These are phyloP conservation scores for Geoglossum glabrum DNA, from an alignment of 495 filamentous ascomycete species.

Conservation along the genomic window DNA sequence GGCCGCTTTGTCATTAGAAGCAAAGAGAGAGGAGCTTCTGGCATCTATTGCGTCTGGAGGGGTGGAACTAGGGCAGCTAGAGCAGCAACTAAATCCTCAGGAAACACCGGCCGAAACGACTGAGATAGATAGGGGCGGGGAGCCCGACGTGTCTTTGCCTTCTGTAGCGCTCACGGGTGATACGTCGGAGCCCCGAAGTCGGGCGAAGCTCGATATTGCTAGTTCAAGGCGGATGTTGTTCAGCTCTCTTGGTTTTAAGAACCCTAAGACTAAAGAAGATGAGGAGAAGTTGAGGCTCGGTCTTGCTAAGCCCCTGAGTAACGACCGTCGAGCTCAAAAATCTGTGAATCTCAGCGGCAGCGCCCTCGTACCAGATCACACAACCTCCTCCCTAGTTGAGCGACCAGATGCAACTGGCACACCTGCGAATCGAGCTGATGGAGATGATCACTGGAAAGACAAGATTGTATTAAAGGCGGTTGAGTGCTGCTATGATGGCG, in stretches of 20 bases:
- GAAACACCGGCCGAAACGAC: background rate
- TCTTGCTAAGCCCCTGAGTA: background rate
- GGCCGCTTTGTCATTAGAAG: conserved; percentile 23
- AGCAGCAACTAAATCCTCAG: conserved; percentile 2
- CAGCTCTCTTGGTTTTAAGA: conserved; percentile 47
- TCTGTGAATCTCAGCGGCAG: background rate
- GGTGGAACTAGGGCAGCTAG: conserved; percentile 25
- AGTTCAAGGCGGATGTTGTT: conserved; percentile 50
- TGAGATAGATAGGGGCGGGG: background rate
- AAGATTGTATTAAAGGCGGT: conserved; percentile 57
- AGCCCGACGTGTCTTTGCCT: background rate
- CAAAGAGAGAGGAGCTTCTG: conserved; percentile 30
- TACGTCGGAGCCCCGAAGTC: conserved; percentile 15
- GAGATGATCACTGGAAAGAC: conserved; percentile 40
- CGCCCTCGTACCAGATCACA: background rate
- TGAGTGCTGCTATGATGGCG: conserved; percentile 61
- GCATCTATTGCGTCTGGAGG: conserved; percentile 30
- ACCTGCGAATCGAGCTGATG: conserved; percentile 3
- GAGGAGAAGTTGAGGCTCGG: conserved; percentile 35
- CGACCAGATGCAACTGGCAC: background rate
- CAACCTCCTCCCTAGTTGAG: background rate
- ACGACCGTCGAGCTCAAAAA: background rate
- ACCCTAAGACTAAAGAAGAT: conserved; percentile 46
- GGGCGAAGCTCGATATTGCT: conserved; percentile 37
- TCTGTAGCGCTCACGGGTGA: background rate